Percentiles rank a stretch among this genome's conserved stretches.
These are phyloP conservation scores for Onygena corvina DNA, from an alignment of 2,329 filamentous ascomycete genomes.

Conservation along the genomic window DNA sequence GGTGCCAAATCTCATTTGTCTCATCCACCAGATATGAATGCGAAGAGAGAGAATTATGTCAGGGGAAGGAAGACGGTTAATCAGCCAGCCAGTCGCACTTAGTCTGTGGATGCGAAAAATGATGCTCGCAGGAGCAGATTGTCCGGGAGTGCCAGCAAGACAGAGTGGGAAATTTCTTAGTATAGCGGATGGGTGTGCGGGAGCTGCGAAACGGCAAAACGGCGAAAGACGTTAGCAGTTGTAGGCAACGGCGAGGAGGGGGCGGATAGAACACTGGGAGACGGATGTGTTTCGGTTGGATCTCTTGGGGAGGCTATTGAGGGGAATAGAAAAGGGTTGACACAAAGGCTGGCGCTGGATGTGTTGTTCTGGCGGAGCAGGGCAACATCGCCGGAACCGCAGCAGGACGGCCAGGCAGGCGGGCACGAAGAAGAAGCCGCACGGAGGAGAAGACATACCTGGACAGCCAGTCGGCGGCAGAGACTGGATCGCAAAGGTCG, in stretches of 20 bases:
- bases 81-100: not conserved
- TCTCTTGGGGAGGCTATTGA: too few species aligned
- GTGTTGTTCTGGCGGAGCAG: not conserved
- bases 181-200: not conserved
- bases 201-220: not conserved
- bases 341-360: not conserved
- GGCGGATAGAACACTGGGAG: too few species aligned
- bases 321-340: not conserved
- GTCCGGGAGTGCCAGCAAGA: not conserved
- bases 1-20: not conserved
- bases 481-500: constrained; percentile 9
- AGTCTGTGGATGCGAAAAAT: too few species aligned
- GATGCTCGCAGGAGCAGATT: not conserved
- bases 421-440: not conserved
- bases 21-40: not conserved
- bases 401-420: not conserved
- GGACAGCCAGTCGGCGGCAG: constrained; percentile 1
- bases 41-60: not conserved
- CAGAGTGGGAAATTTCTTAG: constrained; percentile 4
- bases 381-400: not conserved
- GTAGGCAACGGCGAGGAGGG: too few species aligned
- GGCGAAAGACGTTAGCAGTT: not conserved
- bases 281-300: too few species aligned
- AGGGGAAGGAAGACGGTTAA: not conserved
- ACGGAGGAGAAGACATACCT: constrained; percentile 12